Conservation (phyloP, 257 asterid species). For the Penstemon newberryi region DNA sequence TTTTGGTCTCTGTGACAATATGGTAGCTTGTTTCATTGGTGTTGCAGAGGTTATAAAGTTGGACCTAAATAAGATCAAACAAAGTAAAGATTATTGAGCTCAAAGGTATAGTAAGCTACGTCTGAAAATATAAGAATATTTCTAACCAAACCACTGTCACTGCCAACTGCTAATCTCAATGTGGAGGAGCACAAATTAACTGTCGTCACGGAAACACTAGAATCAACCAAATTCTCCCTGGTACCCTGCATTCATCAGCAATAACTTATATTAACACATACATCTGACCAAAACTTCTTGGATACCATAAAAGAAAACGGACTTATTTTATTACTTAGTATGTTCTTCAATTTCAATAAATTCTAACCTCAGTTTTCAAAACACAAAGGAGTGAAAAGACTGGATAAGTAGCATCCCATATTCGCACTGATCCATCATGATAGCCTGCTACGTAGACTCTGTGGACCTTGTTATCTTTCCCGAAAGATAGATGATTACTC, state of each 20-base stretch:
- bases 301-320: not conserved
- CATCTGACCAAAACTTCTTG: not conserved
- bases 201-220: conserved; percentile 58
- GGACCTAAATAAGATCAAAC: conserved; percentile 51
- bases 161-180: conserved; percentile 74
- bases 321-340: not conserved
- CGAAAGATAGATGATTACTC: conserved; percentile 48
- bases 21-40: conserved; percentile 49
- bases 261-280: conserved; percentile 6
- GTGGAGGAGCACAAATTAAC: conserved; percentile 68
- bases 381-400: conserved; percentile 59
- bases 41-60: conserved; percentile 52
- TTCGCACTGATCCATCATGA: conserved; percentile 81
- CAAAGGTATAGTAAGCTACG: conserved; percentile 6
- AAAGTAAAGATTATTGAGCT: conserved; percentile 30
- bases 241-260: conserved; percentile 54
- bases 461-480: conserved; percentile 46
- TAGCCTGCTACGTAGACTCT: conserved; percentile 76
- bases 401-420: conserved; percentile 91
- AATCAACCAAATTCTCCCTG: conserved; percentile 41
- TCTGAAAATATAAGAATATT: conserved; percentile 32
- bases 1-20: conserved; percentile 57
- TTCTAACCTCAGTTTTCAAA: conserved; percentile 59
- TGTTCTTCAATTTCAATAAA: conserved; percentile 16
- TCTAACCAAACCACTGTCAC: conserved; percentile 86